Base-by-base conservation (phyloP, 2,329 filamentous ascomycete species). In the Trichophyton simii region DNA sequence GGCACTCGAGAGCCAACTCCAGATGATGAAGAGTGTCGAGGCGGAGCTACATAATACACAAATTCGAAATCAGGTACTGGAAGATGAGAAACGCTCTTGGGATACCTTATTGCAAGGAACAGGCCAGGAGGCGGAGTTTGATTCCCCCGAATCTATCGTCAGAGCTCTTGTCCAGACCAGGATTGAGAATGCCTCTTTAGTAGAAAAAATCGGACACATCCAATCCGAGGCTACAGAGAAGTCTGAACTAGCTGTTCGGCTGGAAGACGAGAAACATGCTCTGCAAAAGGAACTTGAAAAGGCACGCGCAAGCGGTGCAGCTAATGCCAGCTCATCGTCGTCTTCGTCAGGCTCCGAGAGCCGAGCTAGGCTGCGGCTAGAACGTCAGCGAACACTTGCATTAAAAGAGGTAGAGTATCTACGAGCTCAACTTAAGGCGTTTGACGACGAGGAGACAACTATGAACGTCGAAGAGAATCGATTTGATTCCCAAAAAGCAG, bases 391-490 rank as follows among this genome's bases (percentile, higher is more conserved):
- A 62, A 83, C 82, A 0, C 81, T 99, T 6, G 90, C 91, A 0
- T 81, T 90, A 25, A 96, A 96, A 70, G 95, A 99, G 72, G 89
- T 94, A 0, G 91, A 96, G 67, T 96, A 95, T 71, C 81, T 99
- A 5, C 88, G 94, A 22, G 92, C 90, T 0, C 94, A 99, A 73
- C 81, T 97, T 60, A 91, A 91, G 75, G 87, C 88, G 0, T 87
- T 95, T 63, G 89, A 97, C 68, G 83, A 84, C 0, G 94, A 99
- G 73, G 91, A 97, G 68, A 83, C 85, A 60, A 91, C 91, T 0
- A 88, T 96, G 76, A 85, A 92, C 54, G 68, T 69, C 61, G 84
- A 67, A 3, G 88, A 90, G 38, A 85, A 83, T 38, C 73, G 72
- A 50, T 87, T 88, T 60, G 89, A 99, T 68, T 83, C 87, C 66